phyloP scores from a whole-genome alignment of 2,329 filamentous ascomycete genomes.

The Penicillium capsulatum region DNA sequence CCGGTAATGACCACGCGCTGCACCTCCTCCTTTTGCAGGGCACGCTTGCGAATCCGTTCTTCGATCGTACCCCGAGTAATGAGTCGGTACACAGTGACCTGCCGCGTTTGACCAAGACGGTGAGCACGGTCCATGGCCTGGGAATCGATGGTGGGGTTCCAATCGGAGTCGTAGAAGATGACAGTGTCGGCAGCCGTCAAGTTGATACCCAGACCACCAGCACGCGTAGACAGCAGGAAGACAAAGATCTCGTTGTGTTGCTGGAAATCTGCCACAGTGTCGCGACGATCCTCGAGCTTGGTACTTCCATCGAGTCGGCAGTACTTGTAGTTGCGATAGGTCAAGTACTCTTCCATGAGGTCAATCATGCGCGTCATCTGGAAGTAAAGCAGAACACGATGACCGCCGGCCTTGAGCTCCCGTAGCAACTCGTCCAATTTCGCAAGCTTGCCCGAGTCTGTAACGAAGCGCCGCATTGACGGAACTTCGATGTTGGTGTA shows the following conservation, averaged over 20 bases:
- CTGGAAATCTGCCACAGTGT: conserved; percentile 96
- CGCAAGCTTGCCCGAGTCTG: conserved; percentile 92
- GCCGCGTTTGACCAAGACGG: conserved; percentile 89
- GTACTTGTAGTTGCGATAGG: conserved; percentile 98
- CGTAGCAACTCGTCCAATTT: conserved; percentile 83
- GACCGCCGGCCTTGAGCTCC: conserved; percentile 83
- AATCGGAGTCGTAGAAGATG: conserved; percentile 99
- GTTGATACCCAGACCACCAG: conserved; percentile 97
- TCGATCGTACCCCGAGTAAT: conserved; percentile 97
- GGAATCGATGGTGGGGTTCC: conserved; percentile 98
- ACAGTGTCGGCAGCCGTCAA: conserved; percentile 94
- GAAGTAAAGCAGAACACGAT: conserved; percentile 96
- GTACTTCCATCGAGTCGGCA: conserved; percentile 94
- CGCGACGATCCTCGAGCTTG: conserved; percentile 91
- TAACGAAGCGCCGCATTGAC: conserved; percentile 96
- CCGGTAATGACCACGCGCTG: conserved; percentile 95
- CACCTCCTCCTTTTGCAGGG: conserved; percentile 96
- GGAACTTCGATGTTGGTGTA: conserved; percentile 91
- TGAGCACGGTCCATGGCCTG: conserved; percentile 99
- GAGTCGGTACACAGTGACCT: conserved; percentile 95
- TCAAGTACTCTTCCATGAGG: conserved; percentile 97
- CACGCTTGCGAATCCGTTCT: conserved; percentile 94
- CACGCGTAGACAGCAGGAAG: conserved; percentile 91
- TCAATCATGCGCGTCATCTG: conserved; percentile 99
- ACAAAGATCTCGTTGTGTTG: conserved; percentile 92